Percentiles rank a stretch among this genome's conserved stretches.
Evolutionary conservation across 129 eudicot genomes (phyloP).

Genomic region (Logfia minima): DNA sequence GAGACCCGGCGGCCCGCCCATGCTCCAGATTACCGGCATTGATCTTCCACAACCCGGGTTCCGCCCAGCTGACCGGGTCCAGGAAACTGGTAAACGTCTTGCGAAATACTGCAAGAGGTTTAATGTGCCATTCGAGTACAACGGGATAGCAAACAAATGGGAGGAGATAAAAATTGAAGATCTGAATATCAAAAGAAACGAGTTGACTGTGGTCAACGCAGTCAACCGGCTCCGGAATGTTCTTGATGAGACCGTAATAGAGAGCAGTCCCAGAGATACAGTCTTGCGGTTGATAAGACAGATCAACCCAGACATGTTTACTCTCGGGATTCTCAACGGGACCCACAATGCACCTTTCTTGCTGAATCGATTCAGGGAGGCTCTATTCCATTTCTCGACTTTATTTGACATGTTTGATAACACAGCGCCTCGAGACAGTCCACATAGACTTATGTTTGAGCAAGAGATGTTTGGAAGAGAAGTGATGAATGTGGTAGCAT

Average conservation of each 20-base stretch:
- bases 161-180: slow-evolving; percentile 48
- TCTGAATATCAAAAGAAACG: slow-evolving; percentile 40
- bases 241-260: slow-evolving; percentile 47
- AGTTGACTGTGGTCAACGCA: slow-evolving; percentile 50
- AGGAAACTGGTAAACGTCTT: slow-evolving; percentile 56
- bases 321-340: slow-evolving; percentile 58
- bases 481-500: slow-evolving; percentile 18
- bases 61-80: slow-evolving; percentile 54
- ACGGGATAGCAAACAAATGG: slow-evolving; percentile 60
- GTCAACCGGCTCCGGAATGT: slow-evolving; percentile 44
- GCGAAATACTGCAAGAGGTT: slow-evolving; percentile 53
- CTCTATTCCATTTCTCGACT: slow-evolving; percentile 58
- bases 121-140: slow-evolving; percentile 56
- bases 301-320: slow-evolving; percentile 54
- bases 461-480: slow-evolving; percentile 16
- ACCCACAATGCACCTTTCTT: slow-evolving; percentile 63
- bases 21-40: slow-evolving; percentile 61
- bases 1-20: slow-evolving; percentile 58
- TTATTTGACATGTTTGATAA: slow-evolving; percentile 59
- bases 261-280: slow-evolving; percentile 49
- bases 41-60: slow-evolving; percentile 66
- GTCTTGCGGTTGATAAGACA: slow-evolving; percentile 44
- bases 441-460: slow-evolving; percentile 46
- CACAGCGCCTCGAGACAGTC: slow-evolving; percentile 34
- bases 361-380: slow-evolving; percentile 55